These are phyloP conservation scores for Boletus speciosus DNA, from an alignment of 768 basidiomycete genomes.

Conservation along the genomic window DNA sequence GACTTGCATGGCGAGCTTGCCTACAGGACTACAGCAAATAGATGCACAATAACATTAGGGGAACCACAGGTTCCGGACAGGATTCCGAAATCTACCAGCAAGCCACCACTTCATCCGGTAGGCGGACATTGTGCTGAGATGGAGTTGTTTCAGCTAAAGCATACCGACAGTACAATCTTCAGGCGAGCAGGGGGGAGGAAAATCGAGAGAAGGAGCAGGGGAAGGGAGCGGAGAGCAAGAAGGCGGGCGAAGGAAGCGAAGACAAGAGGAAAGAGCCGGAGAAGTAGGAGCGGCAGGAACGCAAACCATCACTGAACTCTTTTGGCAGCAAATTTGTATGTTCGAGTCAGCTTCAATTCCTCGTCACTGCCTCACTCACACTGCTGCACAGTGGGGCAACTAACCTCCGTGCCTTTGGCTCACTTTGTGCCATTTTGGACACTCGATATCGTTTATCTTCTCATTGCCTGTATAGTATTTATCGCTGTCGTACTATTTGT, in stretches of 20 bases:
- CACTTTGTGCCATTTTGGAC: not conserved
- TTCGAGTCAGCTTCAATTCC: not conserved
- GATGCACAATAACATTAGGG: not conserved
- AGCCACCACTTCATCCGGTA: constrained; percentile 3
- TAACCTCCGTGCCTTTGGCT: not conserved
- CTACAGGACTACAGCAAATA: not conserved
- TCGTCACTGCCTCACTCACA: not conserved
- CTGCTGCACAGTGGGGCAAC: not conserved
- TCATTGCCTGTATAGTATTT: constrained; percentile 7
- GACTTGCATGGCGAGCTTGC: constrained; percentile 3
- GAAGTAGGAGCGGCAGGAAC: not conserved
- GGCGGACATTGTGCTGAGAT: not conserved
- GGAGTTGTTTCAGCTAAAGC: not conserved
- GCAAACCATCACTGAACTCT: not conserved
- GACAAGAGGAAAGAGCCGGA: not conserved
- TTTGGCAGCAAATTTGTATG: not conserved
- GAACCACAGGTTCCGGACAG: constrained; percentile 13
- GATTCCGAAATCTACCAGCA: not conserved
- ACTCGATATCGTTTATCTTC: constrained; percentile 5
- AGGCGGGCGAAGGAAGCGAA: not conserved
- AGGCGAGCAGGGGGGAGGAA: not conserved
- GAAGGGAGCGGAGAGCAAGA: not conserved
- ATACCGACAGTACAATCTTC: not conserved
- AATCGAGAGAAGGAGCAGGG: not conserved
- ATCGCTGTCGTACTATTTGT: not conserved